A percentile compares a stretch with the other conserved stretches of the same genome.
These are phyloP conservation scores for Aspergillus fumigatus DNA, from an alignment of 2,329 filamentous ascomycete species.

Conservation along the genomic window DNA sequence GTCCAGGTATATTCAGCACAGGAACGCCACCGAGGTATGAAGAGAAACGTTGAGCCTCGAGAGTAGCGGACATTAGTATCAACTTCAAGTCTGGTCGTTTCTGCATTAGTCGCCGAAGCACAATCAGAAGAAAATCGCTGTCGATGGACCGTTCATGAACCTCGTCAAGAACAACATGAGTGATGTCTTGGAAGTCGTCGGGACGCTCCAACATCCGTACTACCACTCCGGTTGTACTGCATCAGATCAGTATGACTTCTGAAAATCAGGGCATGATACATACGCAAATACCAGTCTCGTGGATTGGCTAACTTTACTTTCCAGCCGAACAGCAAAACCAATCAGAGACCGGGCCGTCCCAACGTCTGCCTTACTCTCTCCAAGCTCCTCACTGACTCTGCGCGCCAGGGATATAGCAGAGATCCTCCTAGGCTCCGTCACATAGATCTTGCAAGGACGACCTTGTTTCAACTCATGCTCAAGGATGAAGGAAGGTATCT, in stretches of 20 bases:
- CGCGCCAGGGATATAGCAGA: slow-evolving; percentile 92
- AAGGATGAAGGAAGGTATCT: slow-evolving; percentile 89
- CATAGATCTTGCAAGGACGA: slow-evolving; percentile 84
- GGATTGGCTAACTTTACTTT: slow-evolving; percentile 76
- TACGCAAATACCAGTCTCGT: slow-evolving; percentile 88
- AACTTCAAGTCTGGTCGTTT: slow-evolving; percentile 81
- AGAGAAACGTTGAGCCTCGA: slow-evolving; percentile 88
- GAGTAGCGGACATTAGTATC: slow-evolving; percentile 94
- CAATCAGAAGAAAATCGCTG: slow-evolving; percentile 90
- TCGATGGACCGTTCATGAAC: slow-evolving; percentile 96
- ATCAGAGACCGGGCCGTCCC: slow-evolving; percentile 80
- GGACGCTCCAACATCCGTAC: slow-evolving; percentile 94
- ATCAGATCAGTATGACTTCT: slow-evolving; percentile 9
- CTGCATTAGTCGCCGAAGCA: slow-evolving; percentile 75
- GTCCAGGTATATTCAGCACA: slow-evolving; percentile 82
- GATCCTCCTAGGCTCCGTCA: slow-evolving; percentile 90
- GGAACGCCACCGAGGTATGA: slow-evolving; percentile 81
- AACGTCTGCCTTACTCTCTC: slow-evolving; percentile 75
- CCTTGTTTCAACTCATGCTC: slow-evolving; percentile 82
- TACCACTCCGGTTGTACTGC: slow-evolving; percentile 70
- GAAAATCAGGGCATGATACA: slow-evolving; percentile 12
- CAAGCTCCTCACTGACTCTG: slow-evolving; percentile 90
- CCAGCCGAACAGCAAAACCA: slow-evolving; percentile 89
- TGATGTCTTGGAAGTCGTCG: slow-evolving; percentile 80
- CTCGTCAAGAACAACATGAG: slow-evolving; percentile 93